phyloP scores from a whole-genome alignment of 768 basidiomycete genomes.

The Gelatoporia subvermispora region DNA sequence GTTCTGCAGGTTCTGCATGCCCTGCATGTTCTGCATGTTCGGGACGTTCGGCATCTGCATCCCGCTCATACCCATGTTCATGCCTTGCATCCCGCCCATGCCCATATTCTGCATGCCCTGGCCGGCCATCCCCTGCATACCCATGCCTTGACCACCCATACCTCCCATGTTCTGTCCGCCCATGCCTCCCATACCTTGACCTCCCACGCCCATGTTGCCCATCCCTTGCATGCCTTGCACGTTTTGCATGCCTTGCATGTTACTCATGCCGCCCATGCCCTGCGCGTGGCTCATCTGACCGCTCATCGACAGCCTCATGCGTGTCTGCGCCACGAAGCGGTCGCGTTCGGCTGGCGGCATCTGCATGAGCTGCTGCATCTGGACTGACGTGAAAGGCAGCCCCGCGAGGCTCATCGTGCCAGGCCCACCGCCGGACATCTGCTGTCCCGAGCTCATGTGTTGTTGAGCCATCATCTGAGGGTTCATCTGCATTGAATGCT shows the following conservation, averaged over 20 bases:
- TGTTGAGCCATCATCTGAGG: not conserved
- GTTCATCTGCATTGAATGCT: not conserved
- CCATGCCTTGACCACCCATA: constrained; percentile 6
- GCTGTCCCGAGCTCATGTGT: not conserved
- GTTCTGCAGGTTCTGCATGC: constrained; percentile 3
- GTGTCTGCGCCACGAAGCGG: not conserved
- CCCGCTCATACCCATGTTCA: constrained; percentile 7
- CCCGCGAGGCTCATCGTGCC: constrained; percentile 10
- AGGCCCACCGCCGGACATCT: not conserved
- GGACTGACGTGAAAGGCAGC: constrained; percentile 2
- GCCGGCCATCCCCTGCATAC: not conserved
- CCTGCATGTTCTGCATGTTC: constrained; percentile 2
- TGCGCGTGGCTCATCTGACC: constrained; percentile 12
- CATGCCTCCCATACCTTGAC: constrained; percentile 8
- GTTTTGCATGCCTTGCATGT: not conserved
- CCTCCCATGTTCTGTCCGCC: constrained; percentile 3
- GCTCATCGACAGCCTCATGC: constrained; percentile 23
- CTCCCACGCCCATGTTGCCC: not conserved
- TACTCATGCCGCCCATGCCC: no score
- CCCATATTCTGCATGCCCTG: not conserved
- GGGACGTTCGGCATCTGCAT: not conserved
- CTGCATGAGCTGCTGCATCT: constrained; percentile 24
- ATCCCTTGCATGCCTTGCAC: not conserved
- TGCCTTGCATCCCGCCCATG: constrained; percentile 13
- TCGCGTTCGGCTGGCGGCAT: constrained; percentile 25